Conservation (phyloP, 306 rosid species). For the Vigna reflexopilosa region DNA sequence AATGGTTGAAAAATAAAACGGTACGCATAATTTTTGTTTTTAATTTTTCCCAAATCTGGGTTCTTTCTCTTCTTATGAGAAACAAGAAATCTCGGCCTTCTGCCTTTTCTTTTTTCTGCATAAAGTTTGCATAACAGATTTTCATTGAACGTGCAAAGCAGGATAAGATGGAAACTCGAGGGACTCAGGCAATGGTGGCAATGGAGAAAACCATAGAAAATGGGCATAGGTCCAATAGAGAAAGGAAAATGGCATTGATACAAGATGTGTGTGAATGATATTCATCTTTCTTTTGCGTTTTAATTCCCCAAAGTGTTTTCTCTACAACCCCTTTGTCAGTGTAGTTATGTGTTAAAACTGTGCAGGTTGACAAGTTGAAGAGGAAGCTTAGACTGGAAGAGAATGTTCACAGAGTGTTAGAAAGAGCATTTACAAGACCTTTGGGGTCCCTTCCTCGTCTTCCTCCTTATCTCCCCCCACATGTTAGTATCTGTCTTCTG, state of each 20-base stretch:
- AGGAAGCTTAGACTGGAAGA: slow-evolving; percentile 97
- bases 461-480: slow-evolving; percentile 96
- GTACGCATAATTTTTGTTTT: background rate
- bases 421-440: slow-evolving; percentile 92
- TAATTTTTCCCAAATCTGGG: background rate
- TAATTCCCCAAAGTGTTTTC: background rate
- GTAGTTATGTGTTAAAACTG: slow-evolving; percentile 27
- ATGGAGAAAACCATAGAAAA: slow-evolving; percentile 60
- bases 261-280: slow-evolving; percentile 67
- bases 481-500: slow-evolving; percentile 56
- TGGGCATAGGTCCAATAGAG: slow-evolving; percentile 66
- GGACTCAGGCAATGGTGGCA: slow-evolving; percentile 52
- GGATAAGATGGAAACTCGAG: slow-evolving; percentile 72
- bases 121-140: slow-evolving; percentile 29
- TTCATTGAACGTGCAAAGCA: slow-evolving; percentile 55
- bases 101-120: slow-evolving; percentile 23
- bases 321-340: slow-evolving; percentile 10
- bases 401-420: slow-evolving; percentile 91
- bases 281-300: slow-evolving; percentile 24
- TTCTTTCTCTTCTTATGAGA: background rate
- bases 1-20: background rate
- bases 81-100: background rate
- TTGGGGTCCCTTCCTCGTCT: slow-evolving; percentile 96
- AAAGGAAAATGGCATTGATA: slow-evolving; percentile 79
- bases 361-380: slow-evolving; percentile 90